Base-by-base conservation (phyloP, 2,329 filamentous ascomycete genomes). In the Arthrobotrys iridis region DNA sequence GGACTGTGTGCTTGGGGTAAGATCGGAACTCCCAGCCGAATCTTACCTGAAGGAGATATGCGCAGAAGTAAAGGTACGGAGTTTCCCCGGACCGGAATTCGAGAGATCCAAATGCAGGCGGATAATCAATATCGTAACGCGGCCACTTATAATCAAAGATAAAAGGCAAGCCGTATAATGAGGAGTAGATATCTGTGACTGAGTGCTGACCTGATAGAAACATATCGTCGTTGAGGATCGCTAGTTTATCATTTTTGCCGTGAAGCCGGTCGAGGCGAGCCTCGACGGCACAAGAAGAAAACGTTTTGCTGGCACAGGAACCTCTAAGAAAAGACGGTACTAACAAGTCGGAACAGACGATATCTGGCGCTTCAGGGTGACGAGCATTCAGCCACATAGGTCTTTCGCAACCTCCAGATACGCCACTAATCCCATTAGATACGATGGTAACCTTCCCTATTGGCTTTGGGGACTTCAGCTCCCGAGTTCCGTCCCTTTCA, bases 221-320 rank as follows among this genome's bases (percentile, higher is more conserved):
- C 67, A 73, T 73, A 24, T 73, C 67, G 13, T 73, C 67, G 22
- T 59, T 73, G 6, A 73, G 41, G 8, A 50, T 33, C 15, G 65
- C 13, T 8, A 65, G 26, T 20, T 73, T 73, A 22, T 73, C 67
- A 11, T 58, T 65, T 3, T 57, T 59, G 3, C 40, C 48, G 11
- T 50, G 18, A 3, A 73, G 37, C 8, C 67, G 59, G 33, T 73
- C 67, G n/a, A 73, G 28, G 6, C 67, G 59, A 5, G 67, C 67
- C 48, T 73, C 67, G n/a, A 73, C 41, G 13, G 67, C 63, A 18
- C 67, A 73, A 30, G 67, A 73, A 26, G 67, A 73, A 30, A 73
- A 73, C 0, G 67, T 73, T 7, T 64, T 40, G 3, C 13, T 15
- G 6, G 58, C 67, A 15, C 67, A 72, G 5, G 67, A 64, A 2